Percentiles rank a stretch among this genome's conserved stretches.
These are phyloP conservation scores for Malus sieversii DNA, from an alignment of 306 rosid genomes.

Conservation along the genomic window DNA sequence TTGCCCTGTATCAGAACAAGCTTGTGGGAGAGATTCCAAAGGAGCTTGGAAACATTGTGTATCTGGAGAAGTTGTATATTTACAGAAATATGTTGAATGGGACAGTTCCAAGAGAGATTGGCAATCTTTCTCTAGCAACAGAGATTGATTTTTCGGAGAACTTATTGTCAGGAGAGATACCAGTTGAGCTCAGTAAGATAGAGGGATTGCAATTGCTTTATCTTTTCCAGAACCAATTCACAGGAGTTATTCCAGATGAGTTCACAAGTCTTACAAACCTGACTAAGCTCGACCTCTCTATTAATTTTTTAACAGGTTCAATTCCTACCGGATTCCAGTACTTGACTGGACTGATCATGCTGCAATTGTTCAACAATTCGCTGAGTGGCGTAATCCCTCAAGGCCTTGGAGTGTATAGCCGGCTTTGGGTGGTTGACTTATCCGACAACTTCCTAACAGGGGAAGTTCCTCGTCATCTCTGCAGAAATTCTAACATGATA, in stretches of 20 bases:
- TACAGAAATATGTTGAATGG: constrained; percentile 73
- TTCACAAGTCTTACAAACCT: constrained; percentile 47
- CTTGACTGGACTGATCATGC: constrained; percentile 43
- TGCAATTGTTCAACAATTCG: constrained; percentile 64
- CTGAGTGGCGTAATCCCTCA: constrained; percentile 55
- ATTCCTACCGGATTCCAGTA: constrained; percentile 61
- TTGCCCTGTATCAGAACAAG: constrained; percentile 62
- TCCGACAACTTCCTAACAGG: constrained; percentile 60
- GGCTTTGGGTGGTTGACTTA: constrained; percentile 85
- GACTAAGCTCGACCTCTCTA: constrained; percentile 66
- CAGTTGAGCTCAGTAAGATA: constrained; percentile 57
- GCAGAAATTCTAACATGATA: constrained; percentile 42
- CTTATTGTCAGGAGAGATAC: constrained; percentile 48
- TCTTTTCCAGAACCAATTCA: constrained; percentile 66
- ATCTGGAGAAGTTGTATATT: constrained; percentile 39
- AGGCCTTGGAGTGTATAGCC: constrained; percentile 57
- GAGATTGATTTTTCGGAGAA: constrained; percentile 76
- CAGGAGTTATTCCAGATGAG: constrained; percentile 61
- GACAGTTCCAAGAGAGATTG: constrained; percentile 66
- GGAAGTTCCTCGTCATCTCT: constrained; percentile 59
- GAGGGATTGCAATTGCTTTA: constrained; percentile 46
- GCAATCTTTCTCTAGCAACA: constrained; percentile 57
- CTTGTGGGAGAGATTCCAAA: constrained; percentile 55
- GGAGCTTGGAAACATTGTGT: constrained; percentile 57
- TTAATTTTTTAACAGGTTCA: constrained; percentile 56